phyloP scores from a whole-genome alignment of 2,329 filamentous ascomycete genomes.

The Penicillium sp. region DNA sequence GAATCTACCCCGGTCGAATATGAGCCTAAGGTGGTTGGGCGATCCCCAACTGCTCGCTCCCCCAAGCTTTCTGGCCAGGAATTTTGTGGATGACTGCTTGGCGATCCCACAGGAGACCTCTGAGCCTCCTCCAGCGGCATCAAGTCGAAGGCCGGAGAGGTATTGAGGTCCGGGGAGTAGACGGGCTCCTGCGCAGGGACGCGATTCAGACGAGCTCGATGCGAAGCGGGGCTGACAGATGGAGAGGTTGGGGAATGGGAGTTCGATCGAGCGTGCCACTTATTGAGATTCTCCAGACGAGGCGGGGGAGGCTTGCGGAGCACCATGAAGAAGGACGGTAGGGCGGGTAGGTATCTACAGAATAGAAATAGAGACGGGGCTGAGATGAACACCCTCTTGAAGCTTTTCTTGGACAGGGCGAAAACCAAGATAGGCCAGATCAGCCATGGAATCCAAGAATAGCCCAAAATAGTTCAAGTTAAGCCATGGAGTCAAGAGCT shows the following conservation, averaged over 20 bases:
- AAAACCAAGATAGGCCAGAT: neutral
- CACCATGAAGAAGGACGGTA: conserved; percentile 31
- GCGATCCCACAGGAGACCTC: conserved; percentile 30
- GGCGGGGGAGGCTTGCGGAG: conserved; percentile 38
- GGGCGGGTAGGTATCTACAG: neutral
- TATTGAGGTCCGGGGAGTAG: conserved; percentile 37
- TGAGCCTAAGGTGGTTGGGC: conserved; percentile 7
- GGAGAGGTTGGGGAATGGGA: conserved; percentile 34
- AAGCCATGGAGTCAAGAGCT: neutral
- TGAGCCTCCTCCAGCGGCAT: conserved; percentile 38
- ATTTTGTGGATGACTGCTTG: conserved; percentile 25
- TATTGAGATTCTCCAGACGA: conserved; percentile 30
- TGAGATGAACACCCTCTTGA: neutral
- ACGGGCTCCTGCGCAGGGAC: conserved; percentile 30
- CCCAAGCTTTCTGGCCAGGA: conserved; percentile 32
- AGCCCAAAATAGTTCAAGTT: neutral
- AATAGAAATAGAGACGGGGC: neutral
- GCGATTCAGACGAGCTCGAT: conserved; percentile 23
- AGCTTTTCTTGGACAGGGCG: neutral
- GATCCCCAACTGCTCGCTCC: conserved; percentile 18
- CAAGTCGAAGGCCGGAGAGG: conserved; percentile 35
- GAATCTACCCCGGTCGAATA: conserved; percentile 5
- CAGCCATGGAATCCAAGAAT: neutral
- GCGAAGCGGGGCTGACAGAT: conserved; percentile 25
- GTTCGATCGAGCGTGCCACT: conserved; percentile 28